Percentiles rank a stretch among this genome's conserved stretches.
phyloP scores from a whole-genome alignment of 1,139 yeast species.

The Casaregolazyma suthepensis region DNA sequence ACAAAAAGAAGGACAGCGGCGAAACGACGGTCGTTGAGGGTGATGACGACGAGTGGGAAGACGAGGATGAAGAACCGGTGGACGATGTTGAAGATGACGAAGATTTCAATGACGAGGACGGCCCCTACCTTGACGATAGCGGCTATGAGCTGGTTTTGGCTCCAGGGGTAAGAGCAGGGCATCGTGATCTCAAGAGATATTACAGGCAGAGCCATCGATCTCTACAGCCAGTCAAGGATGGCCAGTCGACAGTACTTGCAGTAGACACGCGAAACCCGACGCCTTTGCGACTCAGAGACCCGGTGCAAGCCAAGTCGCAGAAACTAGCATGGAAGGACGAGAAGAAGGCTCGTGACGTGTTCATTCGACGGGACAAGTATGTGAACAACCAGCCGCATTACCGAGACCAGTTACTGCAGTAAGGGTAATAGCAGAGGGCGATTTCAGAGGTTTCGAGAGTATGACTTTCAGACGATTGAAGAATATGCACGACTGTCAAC shows the following conservation, averaged over 20 bases:
- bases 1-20: constrained; percentile 22
- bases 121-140: constrained; percentile 46
- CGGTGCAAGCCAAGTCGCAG: constrained; percentile 48
- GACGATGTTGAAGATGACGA: constrained; percentile 39
- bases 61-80: constrained; percentile 18
- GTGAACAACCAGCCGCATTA: constrained; percentile 85
- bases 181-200: constrained; percentile 79
- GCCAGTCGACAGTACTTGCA: constrained; percentile 89
- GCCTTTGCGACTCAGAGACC: constrained; percentile 41
- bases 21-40: constrained; percentile 30
- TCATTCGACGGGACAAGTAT: constrained; percentile 75
- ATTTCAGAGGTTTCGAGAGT: too few species aligned
- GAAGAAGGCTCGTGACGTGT: constrained; percentile 57
- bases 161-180: constrained; percentile 82
- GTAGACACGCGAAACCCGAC: constrained; percentile 71
- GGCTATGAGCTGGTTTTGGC: constrained; percentile 83
- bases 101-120: constrained; percentile 36
- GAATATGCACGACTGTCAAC: too few species aligned
- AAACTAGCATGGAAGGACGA: constrained; percentile 76
- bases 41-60: constrained; percentile 41
- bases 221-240: constrained; percentile 62
- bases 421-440: too few species aligned
- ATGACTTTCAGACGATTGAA: too few species aligned
- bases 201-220: constrained; percentile 80
- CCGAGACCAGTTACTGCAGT: constrained; percentile 88